A percentile compares a stretch with the other conserved stretches of the same genome.
These are phyloP conservation scores for Trametes elegans DNA, from an alignment of 768 basidiomycete genomes.

Conservation along the genomic window DNA sequence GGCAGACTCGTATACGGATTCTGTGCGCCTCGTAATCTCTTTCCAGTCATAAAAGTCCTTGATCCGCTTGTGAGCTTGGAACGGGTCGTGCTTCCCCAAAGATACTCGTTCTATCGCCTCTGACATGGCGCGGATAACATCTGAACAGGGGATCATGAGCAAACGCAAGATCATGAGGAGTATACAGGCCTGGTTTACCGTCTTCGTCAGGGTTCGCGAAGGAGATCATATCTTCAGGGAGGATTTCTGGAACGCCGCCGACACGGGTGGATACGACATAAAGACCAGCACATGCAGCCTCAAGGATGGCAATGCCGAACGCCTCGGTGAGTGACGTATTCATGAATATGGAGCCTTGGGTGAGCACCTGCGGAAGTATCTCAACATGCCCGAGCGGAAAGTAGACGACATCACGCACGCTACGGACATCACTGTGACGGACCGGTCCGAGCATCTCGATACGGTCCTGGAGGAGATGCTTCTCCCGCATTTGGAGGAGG, in stretches of 20 bases:
- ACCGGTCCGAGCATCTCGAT: constrained; percentile 88
- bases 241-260: constrained; percentile 92
- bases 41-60: constrained; percentile 87
- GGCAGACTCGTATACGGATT: constrained; percentile 75
- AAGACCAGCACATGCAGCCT: constrained; percentile 92
- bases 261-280: constrained; percentile 94
- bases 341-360: constrained; percentile 86
- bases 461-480: constrained; percentile 82
- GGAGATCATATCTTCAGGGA: constrained; percentile 93
- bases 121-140: constrained; percentile 80
- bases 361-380: constrained; percentile 65
- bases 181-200: constrained; percentile 46
- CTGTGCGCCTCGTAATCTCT: constrained; percentile 76
- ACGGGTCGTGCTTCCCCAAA: constrained; percentile 68
- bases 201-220: constrained; percentile 94
- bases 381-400: neutral
- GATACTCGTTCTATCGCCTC: constrained; percentile 74
- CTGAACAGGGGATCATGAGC: constrained; percentile 38
- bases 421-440: constrained; percentile 76
- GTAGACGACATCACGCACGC: constrained; percentile 44
- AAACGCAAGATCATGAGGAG: neutral
- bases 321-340: constrained; percentile 96
- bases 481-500: constrained; percentile 93
- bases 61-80: constrained; percentile 72
- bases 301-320: constrained; percentile 96